Conservation (phyloP, 2,329 filamentous ascomycete genomes). For the Colletotrichum falcatum region DNA sequence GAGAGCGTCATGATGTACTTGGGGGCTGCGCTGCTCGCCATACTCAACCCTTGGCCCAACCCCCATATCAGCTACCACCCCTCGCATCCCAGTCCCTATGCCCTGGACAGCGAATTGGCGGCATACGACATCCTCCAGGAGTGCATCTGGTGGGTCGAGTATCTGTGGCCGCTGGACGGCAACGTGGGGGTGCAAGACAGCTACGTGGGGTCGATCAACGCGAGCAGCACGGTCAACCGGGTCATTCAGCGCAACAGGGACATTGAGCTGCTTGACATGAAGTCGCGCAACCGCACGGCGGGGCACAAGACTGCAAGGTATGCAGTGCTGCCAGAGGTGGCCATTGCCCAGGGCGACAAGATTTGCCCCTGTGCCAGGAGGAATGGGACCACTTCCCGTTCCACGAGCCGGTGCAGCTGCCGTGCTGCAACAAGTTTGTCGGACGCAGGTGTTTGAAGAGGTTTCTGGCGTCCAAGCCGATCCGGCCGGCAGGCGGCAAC, state of each 20-base stretch:
- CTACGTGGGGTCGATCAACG: neutral
- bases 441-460: constrained; percentile 33
- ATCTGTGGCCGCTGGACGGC: constrained; percentile 22
- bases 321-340: neutral
- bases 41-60: constrained; percentile 37
- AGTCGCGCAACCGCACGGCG: constrained; percentile 4
- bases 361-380: constrained; percentile 13
- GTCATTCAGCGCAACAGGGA: constrained; percentile 25
- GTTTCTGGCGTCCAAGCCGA: constrained; percentile 10
- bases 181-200: neutral
- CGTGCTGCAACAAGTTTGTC: constrained; percentile 23
- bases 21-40: constrained; percentile 20
- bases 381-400: constrained; percentile 13
- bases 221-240: neutral
- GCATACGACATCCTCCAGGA: constrained; percentile 28
- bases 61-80: neutral
- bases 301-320: neutral
- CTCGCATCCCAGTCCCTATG: constrained; percentile 6
- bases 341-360: neutral
- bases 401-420: constrained; percentile 30
- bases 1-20: constrained; percentile 30
- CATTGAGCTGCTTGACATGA: constrained; percentile 8
- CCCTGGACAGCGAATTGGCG: constrained; percentile 11
- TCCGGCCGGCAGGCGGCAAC: constrained; percentile 1
- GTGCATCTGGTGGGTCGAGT: constrained; percentile 30